Evolutionary conservation across 768 basidiomycete genomes (phyloP).

Genomic region (Antrodiella citrinella): DNA sequence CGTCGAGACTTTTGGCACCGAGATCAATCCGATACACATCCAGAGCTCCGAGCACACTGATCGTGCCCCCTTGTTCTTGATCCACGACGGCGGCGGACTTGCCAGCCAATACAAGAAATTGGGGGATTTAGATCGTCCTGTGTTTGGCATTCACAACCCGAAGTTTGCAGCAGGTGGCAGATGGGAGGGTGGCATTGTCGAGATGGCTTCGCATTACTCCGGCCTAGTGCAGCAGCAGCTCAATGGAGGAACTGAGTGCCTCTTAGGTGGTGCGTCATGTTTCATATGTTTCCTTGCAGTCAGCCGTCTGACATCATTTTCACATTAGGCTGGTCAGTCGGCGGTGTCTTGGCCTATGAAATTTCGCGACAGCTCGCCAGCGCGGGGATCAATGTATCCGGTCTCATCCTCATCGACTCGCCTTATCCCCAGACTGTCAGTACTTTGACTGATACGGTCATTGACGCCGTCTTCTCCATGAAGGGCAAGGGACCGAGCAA

Average conservation of each 20-base stretch:
- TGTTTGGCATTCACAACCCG: conserved; percentile 60
- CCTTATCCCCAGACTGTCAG: conserved; percentile 48
- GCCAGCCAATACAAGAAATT: conserved; percentile 40
- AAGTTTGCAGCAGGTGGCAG: conserved; percentile 32
- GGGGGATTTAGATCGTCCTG: conserved; percentile 35
- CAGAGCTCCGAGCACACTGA: conserved; percentile 8
- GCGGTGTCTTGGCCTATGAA: conserved; percentile 67
- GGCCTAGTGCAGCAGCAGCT: conserved; percentile 24
- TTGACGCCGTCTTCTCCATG: conserved; percentile 36
- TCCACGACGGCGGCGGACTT: conserved; percentile 71
- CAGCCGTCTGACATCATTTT: background rate
- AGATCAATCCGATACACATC: conserved; percentile 10
- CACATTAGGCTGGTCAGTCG: conserved; percentile 67
- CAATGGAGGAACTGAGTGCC: background rate
- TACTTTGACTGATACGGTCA: conserved; percentile 42
- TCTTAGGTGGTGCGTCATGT: conserved; percentile 9
- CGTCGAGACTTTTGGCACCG: conserved; percentile 3
- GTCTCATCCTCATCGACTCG: conserved; percentile 60
- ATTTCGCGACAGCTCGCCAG: conserved; percentile 42
- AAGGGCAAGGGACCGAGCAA: conserved; percentile 21
- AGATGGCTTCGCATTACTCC: conserved; percentile 13
- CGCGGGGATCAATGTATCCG: conserved; percentile 37
- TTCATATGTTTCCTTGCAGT: background rate
- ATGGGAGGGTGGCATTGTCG: conserved; percentile 33
- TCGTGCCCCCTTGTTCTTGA: conserved; percentile 44